Evolutionary conservation across 345 rosid species (phyloP).

Genomic region (Angophora floribunda): DNA sequence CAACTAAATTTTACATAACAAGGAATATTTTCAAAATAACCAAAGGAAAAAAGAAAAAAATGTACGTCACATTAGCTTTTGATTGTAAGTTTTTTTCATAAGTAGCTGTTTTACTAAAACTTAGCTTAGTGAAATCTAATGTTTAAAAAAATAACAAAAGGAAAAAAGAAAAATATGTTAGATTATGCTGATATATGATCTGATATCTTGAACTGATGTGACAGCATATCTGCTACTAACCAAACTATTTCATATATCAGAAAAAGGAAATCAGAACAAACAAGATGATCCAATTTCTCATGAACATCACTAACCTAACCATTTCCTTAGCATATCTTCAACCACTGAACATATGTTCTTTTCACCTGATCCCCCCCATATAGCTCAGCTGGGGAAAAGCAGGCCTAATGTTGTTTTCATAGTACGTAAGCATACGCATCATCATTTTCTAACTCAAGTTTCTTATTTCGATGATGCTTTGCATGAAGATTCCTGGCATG

Average conservation of each 20-base stretch:
- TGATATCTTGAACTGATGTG: neutral
- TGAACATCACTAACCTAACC: neutral
- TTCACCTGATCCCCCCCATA: neutral
- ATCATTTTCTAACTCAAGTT: neutral
- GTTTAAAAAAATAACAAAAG: neutral
- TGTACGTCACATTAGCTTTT: too few relatives aligned
- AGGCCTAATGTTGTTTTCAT: neutral
- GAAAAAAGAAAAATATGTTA: neutral
- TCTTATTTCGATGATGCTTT: neutral
- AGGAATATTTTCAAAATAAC: neutral
- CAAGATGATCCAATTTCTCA: neutral
- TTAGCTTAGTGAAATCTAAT: neutral
- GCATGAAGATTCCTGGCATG: neutral
- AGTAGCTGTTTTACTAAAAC: neutral
- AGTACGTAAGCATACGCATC: neutral
- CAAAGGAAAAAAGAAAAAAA: neutral
- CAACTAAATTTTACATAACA: neutral
- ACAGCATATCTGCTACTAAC: neutral
- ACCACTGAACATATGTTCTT: neutral
- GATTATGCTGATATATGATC: neutral
- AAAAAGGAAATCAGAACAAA: neutral
- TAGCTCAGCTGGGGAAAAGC: neutral
- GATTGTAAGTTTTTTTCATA: neutral
- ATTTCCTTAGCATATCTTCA: neutral
- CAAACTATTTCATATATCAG: neutral